Evolutionary conservation across 1,284 basidiomycete genomes (phyloP), one percentile per base, ranked within the genome.

Genomic region (Moesziomyces sp.): DNA sequence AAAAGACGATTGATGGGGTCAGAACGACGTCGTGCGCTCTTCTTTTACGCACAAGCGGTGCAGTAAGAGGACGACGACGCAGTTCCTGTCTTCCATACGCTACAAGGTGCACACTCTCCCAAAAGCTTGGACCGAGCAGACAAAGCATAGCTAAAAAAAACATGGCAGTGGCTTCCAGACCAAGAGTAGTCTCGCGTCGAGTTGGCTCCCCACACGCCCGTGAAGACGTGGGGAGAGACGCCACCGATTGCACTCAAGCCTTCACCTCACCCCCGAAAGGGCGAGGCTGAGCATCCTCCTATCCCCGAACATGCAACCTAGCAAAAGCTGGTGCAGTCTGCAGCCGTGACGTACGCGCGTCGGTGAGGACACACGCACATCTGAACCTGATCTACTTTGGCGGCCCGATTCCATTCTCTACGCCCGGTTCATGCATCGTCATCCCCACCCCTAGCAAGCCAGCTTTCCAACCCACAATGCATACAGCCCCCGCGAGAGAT

Each of bases 171-270:
- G 71, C 66, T 70, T 65, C 62, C 77, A 77, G 77, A 64, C 67
- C 74, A 73, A 81, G 79, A 81, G 79, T 81, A 81, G 79, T 81
- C 79, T 73, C 79, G 79, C 79, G 77, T 81, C 77, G 79, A 81
- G 79, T 81, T 81, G 68, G 30, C 72, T 57, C 78, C 54, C 30
- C 21, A 16, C 38, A 18, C 38, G 30, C 45, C 19, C 16, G 24
- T n/a, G 10, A 35, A 24, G 30, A 33, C 30, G 45, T 38, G 58
- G 16, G 55, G 58, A 77, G 26, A 72, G 72, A 68, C 68, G 79
- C 79, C 79, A 79, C 76, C 70, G 77, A 81, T 81, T 81, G 79
- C 79, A 81, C 79, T 81, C 74, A 81, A 81, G 79, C 79, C 70
- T 73, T 68, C 58, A 33, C 58, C 63, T 45, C 58, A 9, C 24